A percentile compares a stretch with the other conserved stretches of the same genome.
These are phyloP conservation scores for Seminavis robusta DNA, from an alignment of 108 stramenopile genomes.

Conservation along the genomic window DNA sequence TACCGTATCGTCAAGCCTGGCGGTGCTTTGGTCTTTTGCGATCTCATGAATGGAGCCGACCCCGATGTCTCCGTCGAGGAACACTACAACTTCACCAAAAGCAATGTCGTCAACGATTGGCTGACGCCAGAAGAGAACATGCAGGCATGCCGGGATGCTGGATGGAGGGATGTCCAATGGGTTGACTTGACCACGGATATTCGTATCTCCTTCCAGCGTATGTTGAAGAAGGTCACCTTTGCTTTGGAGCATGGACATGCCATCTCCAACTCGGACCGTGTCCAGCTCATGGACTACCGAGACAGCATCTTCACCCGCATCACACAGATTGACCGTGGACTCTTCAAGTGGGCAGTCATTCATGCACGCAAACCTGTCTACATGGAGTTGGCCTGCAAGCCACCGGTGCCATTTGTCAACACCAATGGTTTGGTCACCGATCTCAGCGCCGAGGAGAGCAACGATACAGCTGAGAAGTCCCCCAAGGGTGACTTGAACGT, in stretches of 20 bases:
- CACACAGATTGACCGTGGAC: slow-evolving; percentile 47
- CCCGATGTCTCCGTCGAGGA: slow-evolving; percentile 34
- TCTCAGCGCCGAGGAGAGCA: background rate
- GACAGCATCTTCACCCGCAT: slow-evolving; percentile 39
- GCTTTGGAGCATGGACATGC: slow-evolving; percentile 37
- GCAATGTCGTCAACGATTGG: slow-evolving; percentile 54
- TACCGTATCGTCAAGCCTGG: slow-evolving; percentile 51
- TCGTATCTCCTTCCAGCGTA: slow-evolving; percentile 39
- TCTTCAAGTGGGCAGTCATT: slow-evolving; percentile 61
- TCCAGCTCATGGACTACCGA: slow-evolving; percentile 35
- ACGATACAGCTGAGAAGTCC: background rate
- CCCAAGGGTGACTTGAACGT: slow-evolving; percentile 23
- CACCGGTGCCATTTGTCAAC: slow-evolving; percentile 34
- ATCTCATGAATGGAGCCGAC: slow-evolving; percentile 50
- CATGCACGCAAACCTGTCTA: slow-evolving; percentile 44
- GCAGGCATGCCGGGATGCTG: slow-evolving; percentile 22
- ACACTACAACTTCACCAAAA: slow-evolving; percentile 31
- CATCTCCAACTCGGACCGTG: slow-evolving; percentile 11
- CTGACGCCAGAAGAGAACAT: slow-evolving; percentile 40
- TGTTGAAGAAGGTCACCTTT: slow-evolving; percentile 47
- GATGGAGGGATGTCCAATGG: slow-evolving; percentile 49
- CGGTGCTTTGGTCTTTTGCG: slow-evolving; percentile 53
- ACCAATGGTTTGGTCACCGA: too few relatives aligned
- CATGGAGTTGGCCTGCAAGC: slow-evolving; percentile 31
- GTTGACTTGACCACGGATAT: slow-evolving; percentile 49